Evolutionary conservation across 75 land plant genomes (phyloP), one percentile per base, ranked within the genome.

Genomic region (Pinus tabuliformis): DNA sequence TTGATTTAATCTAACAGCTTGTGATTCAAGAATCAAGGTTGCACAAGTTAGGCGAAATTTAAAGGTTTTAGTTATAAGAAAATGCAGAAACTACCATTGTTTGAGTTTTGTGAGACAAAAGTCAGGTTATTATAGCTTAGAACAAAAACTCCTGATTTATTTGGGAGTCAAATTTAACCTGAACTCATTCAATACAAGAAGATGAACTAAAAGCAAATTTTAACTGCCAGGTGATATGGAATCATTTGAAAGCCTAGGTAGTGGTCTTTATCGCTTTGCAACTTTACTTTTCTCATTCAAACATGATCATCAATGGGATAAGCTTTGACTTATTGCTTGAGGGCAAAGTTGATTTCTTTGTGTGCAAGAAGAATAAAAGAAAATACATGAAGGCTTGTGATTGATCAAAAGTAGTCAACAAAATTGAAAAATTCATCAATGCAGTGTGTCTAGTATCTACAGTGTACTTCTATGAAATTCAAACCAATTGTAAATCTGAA

Each of bases 341-440:
- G 37, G 36, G 70, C 45, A 66, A 66, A 66, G 70, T n/a, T 18
- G n/a, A 66, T 37, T 66, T 66, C 21, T 21, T 66, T 66, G 49
- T 17, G 3, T 39, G 18, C 8, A 6, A 66, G 49, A 66, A 37
- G 70, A 42, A 37, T 39, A 6, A 39, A 39, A 39, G 42, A 62
- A 30, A 5, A 30, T 21, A 14, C 37, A 21, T 28, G 30, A 62
- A 62, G 4, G 17, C 26, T 30, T 24, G 13, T 62, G 30, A 36
- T 14, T 62, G 65, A 62, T 15, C 6, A 62, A 62, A 28, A 62
- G 30, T 62, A 28, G 65, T 62, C 36, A 9, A 21, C 5, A 6
- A 36, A 16, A 62, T 36, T 30, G 30, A 62, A 62, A 30, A 1
- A 14, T 14, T 30, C 30, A 2, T 62, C 26, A 58, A 58, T 5